A percentile compares a stretch with the other conserved stretches of the same genome.
Evolutionary conservation across 176 grass and related monocot species (phyloP).

Genomic region (Juncus effusus): DNA sequence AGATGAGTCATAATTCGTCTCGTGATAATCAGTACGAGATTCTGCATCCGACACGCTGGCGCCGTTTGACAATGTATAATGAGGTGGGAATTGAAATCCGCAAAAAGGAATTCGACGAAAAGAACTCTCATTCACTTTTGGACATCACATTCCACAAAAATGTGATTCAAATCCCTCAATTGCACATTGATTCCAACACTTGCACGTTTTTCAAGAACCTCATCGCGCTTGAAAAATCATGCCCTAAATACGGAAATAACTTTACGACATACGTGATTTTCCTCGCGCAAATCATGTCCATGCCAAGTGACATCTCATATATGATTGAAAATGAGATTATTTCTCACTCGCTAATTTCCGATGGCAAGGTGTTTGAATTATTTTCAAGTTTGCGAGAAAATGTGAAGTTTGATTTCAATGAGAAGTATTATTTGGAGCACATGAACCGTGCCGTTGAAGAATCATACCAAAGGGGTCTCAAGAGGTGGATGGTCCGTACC

Average conservation of each 20-base stretch:
- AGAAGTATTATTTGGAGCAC: too few species aligned
- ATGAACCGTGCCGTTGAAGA: too few species aligned
- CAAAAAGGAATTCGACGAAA: not conserved
- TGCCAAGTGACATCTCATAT: slow-evolving; percentile 9
- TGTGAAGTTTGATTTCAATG: slow-evolving; percentile 3
- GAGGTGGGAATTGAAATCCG: slow-evolving; percentile 24
- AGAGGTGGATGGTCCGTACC: too few species aligned
- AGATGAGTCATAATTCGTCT: not conserved
- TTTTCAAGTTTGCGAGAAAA: slow-evolving; percentile 21
- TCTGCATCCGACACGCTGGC: not conserved
- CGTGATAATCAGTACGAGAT: too few species aligned
- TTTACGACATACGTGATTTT: slow-evolving; percentile 29
- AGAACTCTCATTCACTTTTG: slow-evolving; percentile 21
- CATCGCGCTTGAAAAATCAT: slow-evolving; percentile 18
- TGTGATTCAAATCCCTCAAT: slow-evolving; percentile 26
- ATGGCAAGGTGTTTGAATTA: slow-evolving; percentile 16
- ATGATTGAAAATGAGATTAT: slow-evolving; percentile 16
- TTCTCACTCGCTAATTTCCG: not conserved
- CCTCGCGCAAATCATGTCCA: slow-evolving; percentile 22
- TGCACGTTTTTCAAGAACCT: slow-evolving; percentile 26
- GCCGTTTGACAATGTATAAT: slow-evolving; percentile 2
- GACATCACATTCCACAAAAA: slow-evolving; percentile 25
- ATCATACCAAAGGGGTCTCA: too few species aligned
- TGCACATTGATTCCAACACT: slow-evolving; percentile 23
- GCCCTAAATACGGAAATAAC: slow-evolving; percentile 25